Evolutionary conservation across 2,329 filamentous ascomycete genomes (phyloP).

Genomic region (Hypoxylon sp.): DNA sequence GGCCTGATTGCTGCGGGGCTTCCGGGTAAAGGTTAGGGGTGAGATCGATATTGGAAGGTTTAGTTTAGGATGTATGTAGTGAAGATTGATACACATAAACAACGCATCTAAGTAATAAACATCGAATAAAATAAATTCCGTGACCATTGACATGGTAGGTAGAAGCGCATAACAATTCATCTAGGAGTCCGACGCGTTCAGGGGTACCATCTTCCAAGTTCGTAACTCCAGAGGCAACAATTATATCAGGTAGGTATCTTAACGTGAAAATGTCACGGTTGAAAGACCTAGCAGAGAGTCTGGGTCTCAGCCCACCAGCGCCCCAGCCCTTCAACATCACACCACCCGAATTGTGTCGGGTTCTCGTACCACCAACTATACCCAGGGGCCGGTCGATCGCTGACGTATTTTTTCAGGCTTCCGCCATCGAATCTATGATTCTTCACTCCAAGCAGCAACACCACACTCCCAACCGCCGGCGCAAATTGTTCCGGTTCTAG

Average conservation of each 20-base stretch:
- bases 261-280: neutral
- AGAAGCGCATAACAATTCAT: neutral
- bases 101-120: neutral
- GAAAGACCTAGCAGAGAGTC: neutral
- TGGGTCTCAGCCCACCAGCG: conserved; percentile 58
- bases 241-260: no score
- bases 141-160: neutral
- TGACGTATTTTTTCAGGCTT: conserved; percentile 59
- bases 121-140: neutral
- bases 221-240: neutral
- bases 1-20: neutral
- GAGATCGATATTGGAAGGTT: neutral
- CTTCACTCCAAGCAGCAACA: conserved; percentile 68
- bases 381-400: conserved; percentile 50
- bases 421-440: conserved; percentile 68
- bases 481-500: conserved; percentile 64
- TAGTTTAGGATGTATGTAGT: neutral
- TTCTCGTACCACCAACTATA: conserved; percentile 66
- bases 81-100: neutral
- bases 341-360: conserved; percentile 63
- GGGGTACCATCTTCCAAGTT: neutral
- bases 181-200: neutral
- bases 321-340: conserved; percentile 61
- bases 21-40: neutral
- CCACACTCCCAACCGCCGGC: conserved; percentile 62